phyloP scores from a whole-genome alignment of 2,329 filamentous ascomycete genomes.

The Lecanosticta acicola region DNA sequence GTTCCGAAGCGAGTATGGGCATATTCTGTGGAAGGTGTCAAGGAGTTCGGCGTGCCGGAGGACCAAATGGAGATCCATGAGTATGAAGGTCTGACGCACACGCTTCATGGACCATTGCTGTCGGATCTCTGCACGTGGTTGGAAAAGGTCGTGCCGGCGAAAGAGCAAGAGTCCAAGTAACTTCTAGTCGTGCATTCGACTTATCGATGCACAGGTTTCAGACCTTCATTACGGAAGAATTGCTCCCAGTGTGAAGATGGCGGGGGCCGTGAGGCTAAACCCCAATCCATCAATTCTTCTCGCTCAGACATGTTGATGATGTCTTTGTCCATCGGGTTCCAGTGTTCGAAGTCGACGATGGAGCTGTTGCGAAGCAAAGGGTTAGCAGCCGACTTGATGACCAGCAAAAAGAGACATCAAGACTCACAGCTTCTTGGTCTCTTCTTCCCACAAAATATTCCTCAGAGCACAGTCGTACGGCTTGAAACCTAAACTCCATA shows the following conservation, averaged over 20 bases:
- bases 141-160: slow-evolving; percentile 33
- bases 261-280: slow-evolving; percentile 24
- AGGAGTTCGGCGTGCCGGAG: slow-evolving; percentile 35
- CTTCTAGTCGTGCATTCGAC: no score
- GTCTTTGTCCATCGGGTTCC: slow-evolving; percentile 20
- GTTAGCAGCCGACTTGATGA: not conserved
- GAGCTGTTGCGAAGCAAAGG: slow-evolving; percentile 17
- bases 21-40: slow-evolving; percentile 33
- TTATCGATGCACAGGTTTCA: no score
- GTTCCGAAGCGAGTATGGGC: slow-evolving; percentile 39
- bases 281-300: slow-evolving; percentile 27
- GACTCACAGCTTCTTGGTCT: slow-evolving; percentile 13
- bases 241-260: slow-evolving; percentile 19
- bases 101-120: slow-evolving; percentile 38
- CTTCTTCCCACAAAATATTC: slow-evolving; percentile 28
- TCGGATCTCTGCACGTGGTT: slow-evolving; percentile 42
- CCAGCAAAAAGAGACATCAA: not conserved
- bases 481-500: slow-evolving; percentile 26
- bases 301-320: slow-evolving; percentile 24
- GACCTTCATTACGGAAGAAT: slow-evolving; percentile 14
- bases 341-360: slow-evolving; percentile 32
- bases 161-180: slow-evolving; percentile 1
- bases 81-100: slow-evolving; percentile 46
- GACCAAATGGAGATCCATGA: slow-evolving; percentile 37
- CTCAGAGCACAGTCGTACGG: slow-evolving; percentile 30